Percentiles rank a stretch among this genome's conserved stretches.
phyloP scores from a whole-genome alignment of 1,139 yeast species.

The Yamadazyma taylorii region DNA sequence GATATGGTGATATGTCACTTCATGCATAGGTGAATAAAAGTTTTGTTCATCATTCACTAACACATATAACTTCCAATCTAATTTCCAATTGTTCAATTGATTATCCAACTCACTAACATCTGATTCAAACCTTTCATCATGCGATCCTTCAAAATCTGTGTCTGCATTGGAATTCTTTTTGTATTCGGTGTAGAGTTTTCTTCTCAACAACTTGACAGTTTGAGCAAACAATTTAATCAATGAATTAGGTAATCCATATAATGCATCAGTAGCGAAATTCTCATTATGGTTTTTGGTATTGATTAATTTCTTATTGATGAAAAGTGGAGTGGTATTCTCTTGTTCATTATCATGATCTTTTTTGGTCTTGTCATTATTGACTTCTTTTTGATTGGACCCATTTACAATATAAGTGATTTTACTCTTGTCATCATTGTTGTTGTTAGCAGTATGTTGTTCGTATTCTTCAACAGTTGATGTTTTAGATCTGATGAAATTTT shows the following conservation, averaged over 20 bases:
- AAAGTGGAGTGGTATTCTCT: constrained; percentile 37
- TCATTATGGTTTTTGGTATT: constrained; percentile 50
- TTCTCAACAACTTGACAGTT: constrained; percentile 63
- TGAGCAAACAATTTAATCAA: constrained; percentile 70
- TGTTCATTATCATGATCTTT: constrained; percentile 4
- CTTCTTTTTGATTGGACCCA: constrained; percentile 8
- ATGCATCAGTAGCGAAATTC: constrained; percentile 73
- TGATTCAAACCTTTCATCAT: constrained; percentile 33
- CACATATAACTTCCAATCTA: constrained; percentile 57
- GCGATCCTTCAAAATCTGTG: constrained; percentile 16
- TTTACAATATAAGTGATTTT: constrained; percentile 14
- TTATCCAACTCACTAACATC: constrained; percentile 50
- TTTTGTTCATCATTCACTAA: constrained; percentile 21
- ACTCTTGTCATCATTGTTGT: constrained; percentile 9
- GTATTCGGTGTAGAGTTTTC: constrained; percentile 53
- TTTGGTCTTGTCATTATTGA: constrained; percentile 1
- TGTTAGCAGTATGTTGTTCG: no score
- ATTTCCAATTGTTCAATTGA: constrained; percentile 60
- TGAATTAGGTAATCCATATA: constrained; percentile 84
- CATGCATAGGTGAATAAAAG: constrained; percentile 57
- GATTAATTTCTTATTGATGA: constrained; percentile 44
- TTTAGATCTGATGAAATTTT: constrained; percentile 38
- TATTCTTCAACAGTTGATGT: neutral
- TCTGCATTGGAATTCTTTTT: constrained; percentile 10
- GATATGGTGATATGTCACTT: constrained; percentile 80